phyloP scores from a whole-genome alignment of 2,329 filamentous ascomycete species.

The Claviceps spartinae region DNA sequence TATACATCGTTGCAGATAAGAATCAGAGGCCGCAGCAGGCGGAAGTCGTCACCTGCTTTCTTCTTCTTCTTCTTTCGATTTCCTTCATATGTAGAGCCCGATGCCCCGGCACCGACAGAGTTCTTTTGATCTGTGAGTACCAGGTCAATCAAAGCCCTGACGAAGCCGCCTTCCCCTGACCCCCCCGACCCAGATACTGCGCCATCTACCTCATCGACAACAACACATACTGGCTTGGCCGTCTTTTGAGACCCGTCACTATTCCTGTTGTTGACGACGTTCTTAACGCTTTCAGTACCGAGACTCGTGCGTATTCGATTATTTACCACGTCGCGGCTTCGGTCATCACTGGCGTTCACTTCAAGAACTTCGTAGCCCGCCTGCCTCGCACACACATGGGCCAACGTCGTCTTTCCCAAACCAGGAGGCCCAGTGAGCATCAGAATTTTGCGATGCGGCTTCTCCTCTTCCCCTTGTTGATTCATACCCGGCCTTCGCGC shows the following conservation, averaged over 20 bases:
- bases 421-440: slow-evolving; percentile 86
- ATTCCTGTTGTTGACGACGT: slow-evolving; percentile 48
- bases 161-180: slow-evolving; percentile 81
- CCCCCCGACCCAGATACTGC: slow-evolving; percentile 68
- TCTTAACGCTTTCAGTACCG: slow-evolving; percentile 85
- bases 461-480: slow-evolving; percentile 49
- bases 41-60: slow-evolving; percentile 68
- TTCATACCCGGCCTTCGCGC: slow-evolving; percentile 27
- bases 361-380: slow-evolving; percentile 94
- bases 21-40: slow-evolving; percentile 75
- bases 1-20: slow-evolving; percentile 97
- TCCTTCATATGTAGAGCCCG: slow-evolving; percentile 9
- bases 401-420: slow-evolving; percentile 87
- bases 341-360: slow-evolving; percentile 94
- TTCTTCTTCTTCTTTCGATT: slow-evolving; percentile 40
- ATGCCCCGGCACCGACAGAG: slow-evolving; percentile 17
- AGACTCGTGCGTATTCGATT: slow-evolving; percentile 83
- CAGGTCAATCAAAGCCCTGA: slow-evolving; percentile 87
- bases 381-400: slow-evolving; percentile 89
- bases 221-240: slow-evolving; percentile 77
- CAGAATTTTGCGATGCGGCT: slow-evolving; percentile 72
- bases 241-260: slow-evolving; percentile 47
- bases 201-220: slow-evolving; percentile 94
- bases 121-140: slow-evolving; percentile 81
- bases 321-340: slow-evolving; percentile 79